Percentiles rank a stretch among this genome's conserved stretches.
These are phyloP conservation scores for Madurella fahalii DNA, from an alignment of 2,329 filamentous ascomycete genomes.

Conservation along the genomic window DNA sequence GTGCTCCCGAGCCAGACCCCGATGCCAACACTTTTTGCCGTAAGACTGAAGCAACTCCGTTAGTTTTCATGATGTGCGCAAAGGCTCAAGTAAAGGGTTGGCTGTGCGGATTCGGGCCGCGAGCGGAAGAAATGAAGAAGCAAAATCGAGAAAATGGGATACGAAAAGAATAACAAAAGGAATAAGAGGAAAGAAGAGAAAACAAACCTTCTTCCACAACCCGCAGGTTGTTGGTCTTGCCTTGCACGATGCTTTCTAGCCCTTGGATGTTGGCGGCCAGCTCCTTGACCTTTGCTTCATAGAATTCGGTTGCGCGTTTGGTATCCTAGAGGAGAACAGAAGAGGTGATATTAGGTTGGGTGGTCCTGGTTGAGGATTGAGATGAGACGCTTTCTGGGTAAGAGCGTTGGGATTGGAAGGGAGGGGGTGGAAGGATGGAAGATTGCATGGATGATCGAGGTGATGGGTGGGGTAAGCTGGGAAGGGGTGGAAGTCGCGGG, in stretches of 20 bases:
- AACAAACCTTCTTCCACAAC: constrained; percentile 74
- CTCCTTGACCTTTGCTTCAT: constrained; percentile 53
- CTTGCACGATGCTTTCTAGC: constrained; percentile 53
- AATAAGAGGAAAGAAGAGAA: not conserved
- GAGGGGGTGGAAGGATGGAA: not conserved
- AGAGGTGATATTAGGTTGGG: not conserved
- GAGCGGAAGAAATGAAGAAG: too few species aligned
- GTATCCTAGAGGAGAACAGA: constrained; percentile 37
- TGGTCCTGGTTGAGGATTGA: not conserved
- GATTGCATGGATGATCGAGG: too few species aligned
- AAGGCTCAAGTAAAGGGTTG: too few species aligned
- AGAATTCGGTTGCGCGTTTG: constrained; percentile 53
- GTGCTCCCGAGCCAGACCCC: constrained; percentile 14
- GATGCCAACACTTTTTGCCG: constrained; percentile 36
- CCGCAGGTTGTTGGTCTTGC: constrained; percentile 78
- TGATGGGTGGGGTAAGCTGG: not conserved
- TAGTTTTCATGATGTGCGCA: too few species aligned
- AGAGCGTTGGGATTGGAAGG: not conserved
- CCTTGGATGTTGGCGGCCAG: constrained; percentile 52
- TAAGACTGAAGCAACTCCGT: constrained; percentile 30
- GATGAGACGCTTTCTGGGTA: not conserved
- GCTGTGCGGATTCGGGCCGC: too few species aligned
- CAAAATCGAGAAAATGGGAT: too few species aligned
- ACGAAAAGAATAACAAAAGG: not conserved
- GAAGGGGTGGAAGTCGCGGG: not conserved